Percentiles rank a stretch among this genome's conserved stretches.
phyloP scores from a whole-genome alignment of 2,329 filamentous ascomycete genomes.

The Tolypocladium guangdongense region DNA sequence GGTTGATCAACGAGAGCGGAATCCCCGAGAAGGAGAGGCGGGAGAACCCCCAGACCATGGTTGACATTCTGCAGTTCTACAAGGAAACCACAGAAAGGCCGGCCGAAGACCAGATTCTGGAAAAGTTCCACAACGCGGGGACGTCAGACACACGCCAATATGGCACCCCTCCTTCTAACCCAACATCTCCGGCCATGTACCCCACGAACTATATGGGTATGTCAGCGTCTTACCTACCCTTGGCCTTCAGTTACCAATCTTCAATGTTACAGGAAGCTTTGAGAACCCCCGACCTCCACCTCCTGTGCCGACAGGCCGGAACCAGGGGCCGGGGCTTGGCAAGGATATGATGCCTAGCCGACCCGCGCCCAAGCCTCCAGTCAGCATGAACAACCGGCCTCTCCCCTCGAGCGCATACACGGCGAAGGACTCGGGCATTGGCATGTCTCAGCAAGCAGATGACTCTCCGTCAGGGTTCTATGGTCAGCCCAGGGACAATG shows the following conservation, averaged over 20 bases:
- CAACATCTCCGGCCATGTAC: conserved; percentile 42
- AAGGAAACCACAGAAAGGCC: conserved; percentile 80
- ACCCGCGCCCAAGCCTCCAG: conserved; percentile 80
- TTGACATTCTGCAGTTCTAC: conserved; percentile 94
- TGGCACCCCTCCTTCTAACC: conserved; percentile 28
- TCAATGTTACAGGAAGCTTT: conserved; percentile 57
- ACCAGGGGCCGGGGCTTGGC: conserved; percentile 25
- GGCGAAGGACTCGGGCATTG: conserved; percentile 53
- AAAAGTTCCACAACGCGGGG: conserved; percentile 89
- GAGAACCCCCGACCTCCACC: conserved; percentile 92
- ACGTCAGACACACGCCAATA: conserved; percentile 40
- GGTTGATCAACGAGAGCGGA: conserved; percentile 86
- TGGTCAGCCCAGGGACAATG: conserved; percentile 39
- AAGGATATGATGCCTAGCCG: conserved; percentile 63
- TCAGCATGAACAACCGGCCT: conserved; percentile 44
- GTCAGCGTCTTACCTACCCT: conserved; percentile 41
- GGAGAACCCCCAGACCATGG: conserved; percentile 89
- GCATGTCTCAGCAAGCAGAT: conserved; percentile 46
- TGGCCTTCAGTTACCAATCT: not conserved
- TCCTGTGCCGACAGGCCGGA: conserved; percentile 58
- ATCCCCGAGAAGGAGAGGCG: conserved; percentile 94
- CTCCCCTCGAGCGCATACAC: conserved; percentile 39
- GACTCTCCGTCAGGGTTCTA: conserved; percentile 38
- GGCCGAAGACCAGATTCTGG: conserved; percentile 78
- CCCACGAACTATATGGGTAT: conserved; percentile 45